These are phyloP conservation scores for Apiosordaria backusii DNA, from an alignment of 495 filamentous ascomycete genomes.

Conservation along the genomic window DNA sequence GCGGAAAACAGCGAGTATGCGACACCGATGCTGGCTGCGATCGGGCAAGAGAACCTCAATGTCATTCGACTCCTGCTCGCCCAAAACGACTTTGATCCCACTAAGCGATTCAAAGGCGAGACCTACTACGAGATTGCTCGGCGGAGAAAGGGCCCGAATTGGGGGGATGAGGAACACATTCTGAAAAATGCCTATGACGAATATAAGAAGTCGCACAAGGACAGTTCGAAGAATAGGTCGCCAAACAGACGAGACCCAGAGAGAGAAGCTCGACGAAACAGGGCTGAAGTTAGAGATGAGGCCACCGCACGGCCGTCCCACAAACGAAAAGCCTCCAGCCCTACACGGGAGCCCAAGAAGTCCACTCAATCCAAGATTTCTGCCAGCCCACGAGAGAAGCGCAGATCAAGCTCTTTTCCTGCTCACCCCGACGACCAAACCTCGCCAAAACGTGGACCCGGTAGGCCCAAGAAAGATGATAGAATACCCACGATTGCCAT, in stretches of 20 bases:
- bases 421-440: slow-evolving; percentile 39
- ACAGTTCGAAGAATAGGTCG: slow-evolving; percentile 45
- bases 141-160: slow-evolving; percentile 75
- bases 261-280: slow-evolving; percentile 48
- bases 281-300: slow-evolving; percentile 46
- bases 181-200: slow-evolving; percentile 76
- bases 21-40: slow-evolving; percentile 91
- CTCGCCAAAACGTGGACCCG: slow-evolving; percentile 47
- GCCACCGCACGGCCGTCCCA: slow-evolving; percentile 27
- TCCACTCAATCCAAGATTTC: slow-evolving; percentile 30
- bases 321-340: slow-evolving; percentile 49
- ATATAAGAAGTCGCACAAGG: slow-evolving; percentile 47
- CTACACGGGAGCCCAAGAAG: slow-evolving; percentile 44
- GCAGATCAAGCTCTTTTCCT: slow-evolving; percentile 36
- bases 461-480: slow-evolving; percentile 48
- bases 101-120: slow-evolving; percentile 62
- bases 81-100: slow-evolving; percentile 75
- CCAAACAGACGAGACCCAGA: slow-evolving; percentile 55
- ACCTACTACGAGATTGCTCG: slow-evolving; percentile 83
- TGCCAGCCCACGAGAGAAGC: slow-evolving; percentile 43
- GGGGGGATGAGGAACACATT: slow-evolving; percentile 84
- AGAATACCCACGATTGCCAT: slow-evolving; percentile 40
- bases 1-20: slow-evolving; percentile 52
- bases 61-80: slow-evolving; percentile 77
- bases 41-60: slow-evolving; percentile 81